Evolutionary conservation across 148 eudicot species (phyloP).

Genomic region (Amaranthus cruentus): DNA sequence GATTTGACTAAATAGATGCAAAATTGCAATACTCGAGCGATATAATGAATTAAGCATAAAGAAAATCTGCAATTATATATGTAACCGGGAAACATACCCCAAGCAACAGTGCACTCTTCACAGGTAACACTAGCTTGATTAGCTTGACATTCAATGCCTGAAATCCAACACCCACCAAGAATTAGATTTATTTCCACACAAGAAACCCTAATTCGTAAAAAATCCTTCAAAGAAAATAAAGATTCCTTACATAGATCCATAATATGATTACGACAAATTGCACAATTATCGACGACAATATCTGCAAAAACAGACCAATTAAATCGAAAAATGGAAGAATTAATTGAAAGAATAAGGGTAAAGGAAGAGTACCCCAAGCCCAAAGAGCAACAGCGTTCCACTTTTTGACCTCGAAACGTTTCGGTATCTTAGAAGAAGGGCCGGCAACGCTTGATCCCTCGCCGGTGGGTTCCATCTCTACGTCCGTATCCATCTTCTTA

Average conservation of each 20-base stretch:
- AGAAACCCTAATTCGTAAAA: not conserved
- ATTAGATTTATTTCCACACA: too few species aligned
- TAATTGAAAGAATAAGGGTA: slow-evolving; percentile 17
- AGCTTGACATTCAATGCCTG: not conserved
- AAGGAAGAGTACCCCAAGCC: slow-evolving; percentile 73
- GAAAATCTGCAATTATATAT: too few species aligned
- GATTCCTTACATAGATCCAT: slow-evolving; percentile 76
- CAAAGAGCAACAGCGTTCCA: slow-evolving; percentile 97
- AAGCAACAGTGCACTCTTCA: not conserved
- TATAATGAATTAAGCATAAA: too few species aligned
- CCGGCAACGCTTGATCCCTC: slow-evolving; percentile 42
- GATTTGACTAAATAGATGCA: too few species aligned
- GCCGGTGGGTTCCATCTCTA: slow-evolving; percentile 47
- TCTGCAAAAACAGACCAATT: slow-evolving; percentile 33
- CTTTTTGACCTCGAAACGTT: slow-evolving; percentile 91
- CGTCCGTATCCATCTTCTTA: slow-evolving; percentile 39
- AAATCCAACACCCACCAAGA: too few species aligned
- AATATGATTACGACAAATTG: slow-evolving; percentile 90
- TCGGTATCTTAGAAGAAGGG: slow-evolving; percentile 56
- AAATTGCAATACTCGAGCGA: too few species aligned
- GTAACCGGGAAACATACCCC: not conserved
- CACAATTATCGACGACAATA: slow-evolving; percentile 87
- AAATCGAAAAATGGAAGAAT: not conserved
- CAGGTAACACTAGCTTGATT: not conserved
- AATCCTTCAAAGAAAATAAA: not conserved